A percentile compares a stretch with the other conserved stretches of the same genome.
phyloP scores from a whole-genome alignment of 2,329 filamentous ascomycete species.

The Bipolaris bicolor region DNA sequence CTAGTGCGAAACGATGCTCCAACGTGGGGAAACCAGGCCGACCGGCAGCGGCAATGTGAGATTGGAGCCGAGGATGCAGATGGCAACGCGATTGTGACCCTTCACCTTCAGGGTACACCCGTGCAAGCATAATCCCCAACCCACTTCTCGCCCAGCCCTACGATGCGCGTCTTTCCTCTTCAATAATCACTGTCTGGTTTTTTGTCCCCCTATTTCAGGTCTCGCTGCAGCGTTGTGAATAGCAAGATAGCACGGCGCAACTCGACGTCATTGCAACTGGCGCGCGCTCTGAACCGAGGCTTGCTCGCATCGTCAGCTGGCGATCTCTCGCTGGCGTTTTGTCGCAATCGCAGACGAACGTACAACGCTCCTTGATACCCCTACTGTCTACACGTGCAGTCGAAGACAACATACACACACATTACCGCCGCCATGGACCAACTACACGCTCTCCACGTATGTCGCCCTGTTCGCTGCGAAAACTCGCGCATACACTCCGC shows the following conservation, averaged over 20 bases:
- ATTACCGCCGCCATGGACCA: conserved; percentile 35
- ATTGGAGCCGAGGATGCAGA: conserved; percentile 44
- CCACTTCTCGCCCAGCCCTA: conserved; percentile 14
- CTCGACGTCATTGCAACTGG: conserved; percentile 24
- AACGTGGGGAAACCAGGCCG: conserved; percentile 38
- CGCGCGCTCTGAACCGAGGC: conserved; percentile 34
- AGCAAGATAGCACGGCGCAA: conserved; percentile 8
- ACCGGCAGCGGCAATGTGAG: conserved; percentile 41
- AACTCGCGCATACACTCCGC: neutral
- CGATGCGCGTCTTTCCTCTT: conserved; percentile 3
- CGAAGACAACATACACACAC: neutral
- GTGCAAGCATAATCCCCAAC: conserved; percentile 13
- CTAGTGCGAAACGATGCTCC: conserved; percentile 24
- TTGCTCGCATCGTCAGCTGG: conserved; percentile 9
- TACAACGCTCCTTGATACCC: neutral
- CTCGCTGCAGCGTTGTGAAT: conserved; percentile 1
- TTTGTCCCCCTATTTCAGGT: neutral
- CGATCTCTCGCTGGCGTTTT: conserved; percentile 6
- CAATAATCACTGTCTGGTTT: neutral
- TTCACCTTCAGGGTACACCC: conserved; percentile 20
- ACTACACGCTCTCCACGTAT: conserved; percentile 43
- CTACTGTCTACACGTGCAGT: neutral
- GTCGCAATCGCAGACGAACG: conserved; percentile 10
- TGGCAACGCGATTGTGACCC: conserved; percentile 25
- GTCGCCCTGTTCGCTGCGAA: neutral